Percentiles rank a stretch among this genome's conserved stretches.
Conservation (phyloP, 2,329 filamentous ascomycete genomes). For the Sphaerulina populicola region DNA sequence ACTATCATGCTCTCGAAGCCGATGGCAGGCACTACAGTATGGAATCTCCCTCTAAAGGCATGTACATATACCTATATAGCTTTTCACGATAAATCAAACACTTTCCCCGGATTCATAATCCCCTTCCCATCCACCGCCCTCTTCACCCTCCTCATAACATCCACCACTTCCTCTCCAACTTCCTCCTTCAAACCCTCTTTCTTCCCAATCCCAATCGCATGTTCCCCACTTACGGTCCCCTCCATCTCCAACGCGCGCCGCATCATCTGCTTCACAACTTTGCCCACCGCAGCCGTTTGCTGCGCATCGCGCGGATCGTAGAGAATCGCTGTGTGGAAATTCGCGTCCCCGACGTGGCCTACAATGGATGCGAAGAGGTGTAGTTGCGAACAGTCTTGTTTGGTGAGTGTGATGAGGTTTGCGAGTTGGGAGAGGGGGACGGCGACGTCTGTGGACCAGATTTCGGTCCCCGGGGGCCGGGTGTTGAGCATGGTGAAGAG, state of each 20-base stretch:
- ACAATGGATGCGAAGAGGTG: constrained; percentile 81
- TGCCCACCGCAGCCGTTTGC: constrained; percentile 67
- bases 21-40: too few species aligned
- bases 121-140: constrained; percentile 17
- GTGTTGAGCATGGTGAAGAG: constrained; percentile 55
- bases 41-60: too few species aligned
- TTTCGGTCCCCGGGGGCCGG: constrained; percentile 47
- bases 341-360: constrained; percentile 86
- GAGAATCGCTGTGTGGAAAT: constrained; percentile 90
- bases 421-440: constrained; percentile 54
- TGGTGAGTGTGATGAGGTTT: constrained; percentile 68
- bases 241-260: constrained; percentile 88
- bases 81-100: constrained; percentile 12
- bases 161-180: constrained; percentile 16
- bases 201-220: constrained; percentile 22
- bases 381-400: constrained; percentile 78
- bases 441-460: constrained; percentile 56
- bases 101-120: constrained; percentile 21
- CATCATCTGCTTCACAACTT: constrained; percentile 81
- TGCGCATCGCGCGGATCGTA: constrained; percentile 63
- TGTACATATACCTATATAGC: too few species aligned
- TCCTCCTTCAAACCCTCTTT: constrained; percentile 19
- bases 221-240: constrained; percentile 49
- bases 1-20: too few species aligned
- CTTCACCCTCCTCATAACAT: constrained; percentile 20